These are phyloP conservation scores for Chlorella sp. DNA, from an alignment of 139 green algal species.

Conservation along the genomic window DNA sequence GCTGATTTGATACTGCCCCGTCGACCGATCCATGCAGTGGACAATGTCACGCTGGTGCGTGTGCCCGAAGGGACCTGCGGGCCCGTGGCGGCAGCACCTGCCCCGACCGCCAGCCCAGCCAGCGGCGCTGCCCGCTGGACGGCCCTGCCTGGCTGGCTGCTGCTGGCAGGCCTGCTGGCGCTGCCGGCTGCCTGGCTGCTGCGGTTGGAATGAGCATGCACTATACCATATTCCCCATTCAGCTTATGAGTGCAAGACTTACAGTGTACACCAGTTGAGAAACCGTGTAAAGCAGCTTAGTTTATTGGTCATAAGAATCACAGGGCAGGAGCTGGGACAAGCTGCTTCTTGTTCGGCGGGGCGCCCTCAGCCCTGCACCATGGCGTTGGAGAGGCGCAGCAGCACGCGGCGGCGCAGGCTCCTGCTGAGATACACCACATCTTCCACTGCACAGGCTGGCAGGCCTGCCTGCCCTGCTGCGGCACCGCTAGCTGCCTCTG, in stretches of 20 bases:
- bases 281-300: too few relatives aligned
- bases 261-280: too few relatives aligned
- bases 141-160: background rate
- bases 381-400: background rate
- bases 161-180: background rate
- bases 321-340: too few relatives aligned
- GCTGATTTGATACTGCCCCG: too few relatives aligned
- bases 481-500: background rate
- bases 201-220: too few relatives aligned
- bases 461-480: background rate
- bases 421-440: conserved; percentile 22
- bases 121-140: background rate
- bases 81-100: background rate
- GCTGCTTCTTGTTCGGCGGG: too few relatives aligned
- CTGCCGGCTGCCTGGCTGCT: background rate
- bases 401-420: conserved; percentile 25
- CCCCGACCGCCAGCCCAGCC: background rate
- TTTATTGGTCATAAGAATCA: too few relatives aligned
- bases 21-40: too few relatives aligned
- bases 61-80: background rate
- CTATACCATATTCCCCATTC: too few relatives aligned
- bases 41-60: background rate
- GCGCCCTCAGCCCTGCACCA: conserved; percentile 9
- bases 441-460: conserved; percentile 26
- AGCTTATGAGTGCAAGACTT: too few relatives aligned